Percentiles rank a stretch among this genome's conserved stretches.
Conservation (phyloP, 2,329 filamentous ascomycete species). For the Stemphylium lycopersici region DNA sequence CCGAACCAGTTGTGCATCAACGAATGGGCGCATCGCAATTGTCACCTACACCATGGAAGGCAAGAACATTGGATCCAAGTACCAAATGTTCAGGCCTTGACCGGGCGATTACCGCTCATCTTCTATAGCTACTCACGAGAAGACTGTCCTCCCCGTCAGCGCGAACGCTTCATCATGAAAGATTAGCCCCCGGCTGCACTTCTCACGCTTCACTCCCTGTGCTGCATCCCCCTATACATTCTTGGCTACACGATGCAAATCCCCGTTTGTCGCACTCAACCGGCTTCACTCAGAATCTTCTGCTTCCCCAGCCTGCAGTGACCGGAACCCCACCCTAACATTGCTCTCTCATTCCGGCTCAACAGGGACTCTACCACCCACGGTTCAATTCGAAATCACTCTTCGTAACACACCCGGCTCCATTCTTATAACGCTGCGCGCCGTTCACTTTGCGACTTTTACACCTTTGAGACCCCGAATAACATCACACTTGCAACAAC, state of each 20-base stretch:
- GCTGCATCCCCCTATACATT: neutral
- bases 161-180: neutral
- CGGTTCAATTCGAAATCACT: neutral
- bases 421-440: neutral
- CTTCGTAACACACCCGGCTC: neutral
- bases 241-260: neutral
- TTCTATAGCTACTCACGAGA: neutral
- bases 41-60: neutral
- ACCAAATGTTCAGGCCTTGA: neutral
- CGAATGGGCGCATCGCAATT: neutral
- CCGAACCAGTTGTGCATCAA: neutral
- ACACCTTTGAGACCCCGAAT: neutral
- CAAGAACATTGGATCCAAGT: neutral
- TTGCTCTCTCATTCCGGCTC: neutral
- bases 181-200: too few species aligned
- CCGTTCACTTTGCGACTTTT: neutral
- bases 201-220: neutral
- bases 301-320: too few species aligned
- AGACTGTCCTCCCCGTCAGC: too few species aligned
- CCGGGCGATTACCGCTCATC: neutral
- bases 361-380: neutral
- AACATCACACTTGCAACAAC: neutral
- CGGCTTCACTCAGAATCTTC: neutral
- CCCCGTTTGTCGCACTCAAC: neutral
- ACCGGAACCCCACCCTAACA: neutral